Evolutionary conservation across 805 yeast genomes (phyloP).

Genomic region (Metschnikowia gruessii): DNA sequence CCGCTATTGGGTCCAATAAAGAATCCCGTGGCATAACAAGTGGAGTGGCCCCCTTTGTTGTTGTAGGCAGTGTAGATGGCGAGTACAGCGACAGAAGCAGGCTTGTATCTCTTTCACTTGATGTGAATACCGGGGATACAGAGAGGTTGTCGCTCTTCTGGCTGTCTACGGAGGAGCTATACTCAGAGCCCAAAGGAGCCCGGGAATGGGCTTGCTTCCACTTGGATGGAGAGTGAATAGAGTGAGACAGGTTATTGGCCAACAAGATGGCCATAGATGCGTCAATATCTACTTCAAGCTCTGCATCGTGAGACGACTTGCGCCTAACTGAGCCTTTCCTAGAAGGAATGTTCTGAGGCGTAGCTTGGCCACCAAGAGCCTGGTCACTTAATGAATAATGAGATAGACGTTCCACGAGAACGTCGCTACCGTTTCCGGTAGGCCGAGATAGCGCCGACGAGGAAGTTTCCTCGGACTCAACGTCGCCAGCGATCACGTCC

Average conservation of each 20-base stretch:
- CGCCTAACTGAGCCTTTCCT: conserved; percentile 10
- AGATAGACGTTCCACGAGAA: conserved; percentile 5
- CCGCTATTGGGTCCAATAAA: conserved; percentile 24
- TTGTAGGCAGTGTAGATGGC: conserved; percentile 14
- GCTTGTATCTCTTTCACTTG: conserved; percentile 31
- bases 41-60: conserved; percentile 7
- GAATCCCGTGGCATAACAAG: conserved; percentile 9
- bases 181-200: conserved; percentile 4
- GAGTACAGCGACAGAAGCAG: conserved; percentile 40
- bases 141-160: conserved; percentile 34
- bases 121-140: conserved; percentile 37
- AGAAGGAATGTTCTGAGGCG: conserved; percentile 16
- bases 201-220: conserved; percentile 4
- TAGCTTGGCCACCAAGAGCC: conserved; percentile 2
- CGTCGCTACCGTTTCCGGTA: conserved; percentile 24
- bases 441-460: conserved; percentile 41
- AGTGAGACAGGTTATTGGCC: conserved; percentile 7
- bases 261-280: conserved; percentile 45
- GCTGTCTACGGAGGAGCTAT: conserved; percentile 43
- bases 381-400: conserved; percentile 3
- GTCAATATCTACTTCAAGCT: conserved; percentile 42
- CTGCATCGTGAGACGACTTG: conserved; percentile 10
- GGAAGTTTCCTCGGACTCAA: conserved; percentile 41
- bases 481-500: conserved; percentile 31
- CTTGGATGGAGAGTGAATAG: conserved; percentile 7